Conservation (phyloP, 768 basidiomycete species). For the Candolleomyces efflorescens region DNA sequence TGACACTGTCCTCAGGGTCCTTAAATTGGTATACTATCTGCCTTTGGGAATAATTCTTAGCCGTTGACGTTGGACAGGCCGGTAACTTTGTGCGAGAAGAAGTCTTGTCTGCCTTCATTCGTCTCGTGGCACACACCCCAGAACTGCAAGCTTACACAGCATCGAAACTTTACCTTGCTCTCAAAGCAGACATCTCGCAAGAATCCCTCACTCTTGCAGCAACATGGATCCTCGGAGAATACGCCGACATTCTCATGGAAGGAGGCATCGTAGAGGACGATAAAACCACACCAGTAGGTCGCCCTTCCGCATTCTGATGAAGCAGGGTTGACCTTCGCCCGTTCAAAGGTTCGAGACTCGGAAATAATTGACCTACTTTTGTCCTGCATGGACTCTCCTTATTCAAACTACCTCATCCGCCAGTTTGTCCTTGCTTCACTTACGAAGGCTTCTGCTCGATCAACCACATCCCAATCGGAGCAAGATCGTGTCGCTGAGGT, state of each 20-base stretch:
- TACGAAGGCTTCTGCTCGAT: conserved; percentile 85
- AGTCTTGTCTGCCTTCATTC: conserved; percentile 90
- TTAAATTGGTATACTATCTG: conserved; percentile 89
- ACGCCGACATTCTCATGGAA: conserved; percentile 85
- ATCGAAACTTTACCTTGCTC: conserved; percentile 83
- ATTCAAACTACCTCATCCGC: conserved; percentile 84
- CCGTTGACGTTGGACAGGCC: conserved; percentile 55
- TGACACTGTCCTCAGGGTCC: conserved; percentile 88
- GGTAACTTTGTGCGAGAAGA: conserved; percentile 98
- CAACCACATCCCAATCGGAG: conserved; percentile 58
- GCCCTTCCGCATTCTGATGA: background rate
- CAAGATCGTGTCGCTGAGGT: conserved; percentile 78
- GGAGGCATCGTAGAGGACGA: conserved; percentile 78
- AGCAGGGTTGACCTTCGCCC: background rate
- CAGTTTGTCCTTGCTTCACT: conserved; percentile 90
- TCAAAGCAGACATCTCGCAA: conserved; percentile 90
- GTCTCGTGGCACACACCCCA: conserved; percentile 93
- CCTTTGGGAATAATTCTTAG: too few species aligned
- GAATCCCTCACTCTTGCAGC: conserved; percentile 91
- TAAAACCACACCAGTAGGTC: conserved; percentile 58
- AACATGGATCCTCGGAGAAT: conserved; percentile 96
- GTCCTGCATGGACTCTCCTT: conserved; percentile 88
- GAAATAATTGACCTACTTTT: conserved; percentile 85
- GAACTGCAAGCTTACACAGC: conserved; percentile 95
- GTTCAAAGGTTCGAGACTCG: conserved; percentile 63